Evolutionary conservation across 2,329 filamentous ascomycete species (phyloP), one percentile per base, ranked within the genome.

Genomic region (Orbilia javanica): DNA sequence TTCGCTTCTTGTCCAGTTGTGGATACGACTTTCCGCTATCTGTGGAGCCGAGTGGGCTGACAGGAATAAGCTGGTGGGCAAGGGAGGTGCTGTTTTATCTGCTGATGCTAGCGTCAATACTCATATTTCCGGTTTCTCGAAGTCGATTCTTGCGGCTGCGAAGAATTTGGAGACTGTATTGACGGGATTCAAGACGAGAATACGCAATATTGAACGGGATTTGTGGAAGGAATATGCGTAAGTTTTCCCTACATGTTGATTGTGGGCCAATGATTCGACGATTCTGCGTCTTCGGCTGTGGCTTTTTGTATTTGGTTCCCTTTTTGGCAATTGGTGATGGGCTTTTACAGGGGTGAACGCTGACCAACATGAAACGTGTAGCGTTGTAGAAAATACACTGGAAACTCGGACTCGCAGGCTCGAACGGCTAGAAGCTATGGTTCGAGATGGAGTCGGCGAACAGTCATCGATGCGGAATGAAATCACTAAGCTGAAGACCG

Each of bases 21-120:
- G 96, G 96, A 95, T 95, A 79, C 89, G 92, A 53, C 88, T 99
- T 7, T 94, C 93, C 2, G 88, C 89, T 0, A 88, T 98, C 50
- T 98, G 96, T 82, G 96, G 96, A 10, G 88, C 90, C 0, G 96
- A 98, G 82, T 99, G 96, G 95, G 90, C 92, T 3, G 92, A 97
- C 83, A 90, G 91, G 82, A 94, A 98, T 84, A 92, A 91, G 71
- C 89, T 97, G 25, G 92, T 98, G 82, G 72, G 65, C 71, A 69
- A 72, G 55, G 67, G 65, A 55, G 74, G 74, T 25, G 57, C 57
- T n/a, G 63, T 69, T 27, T 60, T 69, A 66, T 77, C 62, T 71
- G 81, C 75, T 77, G 79, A 71, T 76, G 79, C 73, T 27, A 82
- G 81, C 69, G 92, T 99, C 79, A 90, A 91, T 0, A 94, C 91